A percentile compares a stretch with the other conserved stretches of the same genome.
phyloP scores from a whole-genome alignment of 805 yeast genomes.

The Kuraishia molischiana region DNA sequence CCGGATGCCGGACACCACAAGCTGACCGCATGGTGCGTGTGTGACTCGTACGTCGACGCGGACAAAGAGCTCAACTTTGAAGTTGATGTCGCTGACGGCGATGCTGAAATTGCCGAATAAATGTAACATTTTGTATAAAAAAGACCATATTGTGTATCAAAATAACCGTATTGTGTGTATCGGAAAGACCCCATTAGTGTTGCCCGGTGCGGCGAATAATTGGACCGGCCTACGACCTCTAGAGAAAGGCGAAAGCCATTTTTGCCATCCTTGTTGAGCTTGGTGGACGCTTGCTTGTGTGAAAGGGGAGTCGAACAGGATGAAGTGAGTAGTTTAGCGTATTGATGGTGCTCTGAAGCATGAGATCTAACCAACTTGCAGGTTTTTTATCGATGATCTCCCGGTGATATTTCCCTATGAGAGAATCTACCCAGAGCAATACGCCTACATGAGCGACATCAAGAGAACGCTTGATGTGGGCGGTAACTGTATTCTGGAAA shows the following conservation, averaged over 20 bases:
- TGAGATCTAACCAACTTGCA: constrained; percentile 19
- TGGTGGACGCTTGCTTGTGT: too few relatives aligned
- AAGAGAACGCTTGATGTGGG: constrained; percentile 92
- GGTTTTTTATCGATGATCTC: constrained; percentile 88
- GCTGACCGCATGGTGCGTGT: constrained; percentile 72
- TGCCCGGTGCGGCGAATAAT: not conserved
- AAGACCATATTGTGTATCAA: too few relatives aligned
- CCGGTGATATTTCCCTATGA: constrained; percentile 97
- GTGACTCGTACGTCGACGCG: constrained; percentile 89
- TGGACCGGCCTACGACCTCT: not conserved
- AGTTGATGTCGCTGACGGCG: constrained; percentile 29
- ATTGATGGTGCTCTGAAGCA: too few relatives aligned
- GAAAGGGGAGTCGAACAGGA: not conserved
- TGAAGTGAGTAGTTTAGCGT: constrained; percentile 1
- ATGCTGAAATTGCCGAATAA: too few relatives aligned
- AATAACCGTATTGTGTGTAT: too few relatives aligned
- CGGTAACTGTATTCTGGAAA: constrained; percentile 91
- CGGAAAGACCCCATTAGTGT: too few relatives aligned
- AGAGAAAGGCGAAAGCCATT: not conserved
- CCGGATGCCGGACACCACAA: constrained; percentile 53
- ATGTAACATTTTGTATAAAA: too few relatives aligned
- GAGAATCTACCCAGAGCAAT: constrained; percentile 94
- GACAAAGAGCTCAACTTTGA: constrained; percentile 69
- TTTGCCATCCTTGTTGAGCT: too few relatives aligned
- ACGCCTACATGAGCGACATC: constrained; percentile 94